phyloP scores from a whole-genome alignment of 306 rosid species.

The Cucumis melo region DNA sequence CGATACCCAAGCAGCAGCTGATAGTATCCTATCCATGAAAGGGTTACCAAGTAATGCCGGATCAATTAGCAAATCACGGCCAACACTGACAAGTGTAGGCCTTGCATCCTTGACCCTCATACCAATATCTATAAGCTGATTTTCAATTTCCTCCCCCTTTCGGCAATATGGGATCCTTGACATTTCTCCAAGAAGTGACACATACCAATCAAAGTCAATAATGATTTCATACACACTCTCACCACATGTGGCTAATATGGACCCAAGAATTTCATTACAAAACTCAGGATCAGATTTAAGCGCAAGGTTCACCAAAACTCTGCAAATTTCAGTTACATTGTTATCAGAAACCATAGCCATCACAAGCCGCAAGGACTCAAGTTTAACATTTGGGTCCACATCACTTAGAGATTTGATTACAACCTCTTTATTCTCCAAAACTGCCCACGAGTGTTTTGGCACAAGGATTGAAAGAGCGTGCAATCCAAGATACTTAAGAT shows the following conservation, averaged over 20 bases:
- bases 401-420: constrained; percentile 76
- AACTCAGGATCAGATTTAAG: constrained; percentile 67
- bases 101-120: constrained; percentile 87
- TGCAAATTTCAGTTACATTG: constrained; percentile 56
- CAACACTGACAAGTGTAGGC: constrained; percentile 58
- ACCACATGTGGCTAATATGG: constrained; percentile 49
- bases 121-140: constrained; percentile 75
- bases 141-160: constrained; percentile 78
- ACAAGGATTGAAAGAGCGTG: constrained; percentile 54
- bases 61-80: constrained; percentile 75
- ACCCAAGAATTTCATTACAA: constrained; percentile 69
- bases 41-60: constrained; percentile 86
- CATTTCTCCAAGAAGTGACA: constrained; percentile 74
- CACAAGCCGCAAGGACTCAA: constrained; percentile 63
- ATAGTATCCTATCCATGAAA: constrained; percentile 57
- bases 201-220: constrained; percentile 87
- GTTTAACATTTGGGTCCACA: constrained; percentile 65
- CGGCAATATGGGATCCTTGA: constrained; percentile 68
- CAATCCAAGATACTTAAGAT: constrained; percentile 80
- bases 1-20: constrained; percentile 79
- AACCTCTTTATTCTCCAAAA: constrained; percentile 70
- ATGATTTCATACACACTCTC: constrained; percentile 62
- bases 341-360: constrained; percentile 73
- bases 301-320: constrained; percentile 65
- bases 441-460: constrained; percentile 56